Conservation (phyloP, 2,329 filamentous ascomycete genomes). For the Diaporthe citrichinensis region DNA sequence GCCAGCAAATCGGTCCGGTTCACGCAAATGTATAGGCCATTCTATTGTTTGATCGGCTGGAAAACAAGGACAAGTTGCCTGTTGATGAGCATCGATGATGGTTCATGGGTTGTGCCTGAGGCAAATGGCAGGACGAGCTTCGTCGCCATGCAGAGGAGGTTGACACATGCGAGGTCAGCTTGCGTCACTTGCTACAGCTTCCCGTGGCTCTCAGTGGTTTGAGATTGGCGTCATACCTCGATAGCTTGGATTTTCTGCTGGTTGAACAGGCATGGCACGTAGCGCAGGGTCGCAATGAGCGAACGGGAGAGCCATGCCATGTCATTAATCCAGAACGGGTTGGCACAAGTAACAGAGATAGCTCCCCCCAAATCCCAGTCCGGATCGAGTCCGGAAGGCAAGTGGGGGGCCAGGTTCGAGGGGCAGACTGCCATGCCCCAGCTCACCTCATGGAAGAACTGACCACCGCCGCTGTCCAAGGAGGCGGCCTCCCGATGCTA, state of each 20-base stretch:
- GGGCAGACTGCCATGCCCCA: not conserved
- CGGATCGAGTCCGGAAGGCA: slow-evolving; percentile 11
- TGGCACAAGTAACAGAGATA: slow-evolving; percentile 15
- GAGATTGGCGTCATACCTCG: slow-evolving; percentile 39
- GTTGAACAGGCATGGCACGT: slow-evolving; percentile 23
- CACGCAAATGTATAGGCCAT: not conserved
- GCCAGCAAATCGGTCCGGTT: slow-evolving; percentile 5
- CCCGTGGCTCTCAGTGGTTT: slow-evolving; percentile 9
- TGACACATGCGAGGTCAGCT: slow-evolving; percentile 39
- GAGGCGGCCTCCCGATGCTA: slow-evolving; percentile 8
- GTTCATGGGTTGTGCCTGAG: slow-evolving; percentile 8
- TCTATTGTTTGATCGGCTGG: slow-evolving; percentile 29
- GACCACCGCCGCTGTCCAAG: not conserved
- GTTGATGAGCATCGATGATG: not conserved
- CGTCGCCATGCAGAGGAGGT: not conserved
- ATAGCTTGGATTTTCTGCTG: slow-evolving; percentile 14
- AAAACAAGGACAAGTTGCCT: slow-evolving; percentile 5
- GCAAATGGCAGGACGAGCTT: slow-evolving; percentile 19
- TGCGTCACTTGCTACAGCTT: slow-evolving; percentile 28
- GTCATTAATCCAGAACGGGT: slow-evolving; percentile 25
- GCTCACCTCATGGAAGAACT: not conserved
- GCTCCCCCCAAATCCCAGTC: slow-evolving; percentile 25
- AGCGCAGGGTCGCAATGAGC: slow-evolving; percentile 33
- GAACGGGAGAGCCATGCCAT: slow-evolving; percentile 25
- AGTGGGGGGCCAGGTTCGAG: not conserved